Conservation (phyloP, 2,329 filamentous ascomycete genomes). For the Malbranchea cinnamomea region DNA sequence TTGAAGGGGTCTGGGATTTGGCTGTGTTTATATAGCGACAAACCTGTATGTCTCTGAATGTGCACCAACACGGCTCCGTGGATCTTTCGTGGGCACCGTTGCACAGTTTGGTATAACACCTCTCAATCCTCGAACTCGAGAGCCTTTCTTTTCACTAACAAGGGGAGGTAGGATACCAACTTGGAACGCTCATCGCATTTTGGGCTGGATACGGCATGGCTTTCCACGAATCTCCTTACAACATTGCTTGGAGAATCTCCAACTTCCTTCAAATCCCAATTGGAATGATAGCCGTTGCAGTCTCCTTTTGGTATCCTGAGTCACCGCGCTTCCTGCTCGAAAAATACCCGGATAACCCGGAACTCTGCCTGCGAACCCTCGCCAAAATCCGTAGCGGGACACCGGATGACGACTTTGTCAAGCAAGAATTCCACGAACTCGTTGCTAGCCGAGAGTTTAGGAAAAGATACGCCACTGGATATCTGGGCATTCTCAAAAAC, state of each 20-base stretch:
- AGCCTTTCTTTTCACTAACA: no score
- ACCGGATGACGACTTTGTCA: slow-evolving; percentile 17
- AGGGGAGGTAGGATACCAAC: slow-evolving; percentile 31
- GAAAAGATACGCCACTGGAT: slow-evolving; percentile 18
- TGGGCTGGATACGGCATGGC: slow-evolving; percentile 30
- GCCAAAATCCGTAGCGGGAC: slow-evolving; percentile 19
- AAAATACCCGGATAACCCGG: slow-evolving; percentile 20
- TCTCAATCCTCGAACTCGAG: no score
- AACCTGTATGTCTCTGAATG: slow-evolving; percentile 31
- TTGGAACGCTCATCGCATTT: slow-evolving; percentile 31
- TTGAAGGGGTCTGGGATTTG: slow-evolving; percentile 28
- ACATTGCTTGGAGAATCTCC: slow-evolving; percentile 30
- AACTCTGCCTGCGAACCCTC: slow-evolving; percentile 17
- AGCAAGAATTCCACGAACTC: slow-evolving; percentile 24
- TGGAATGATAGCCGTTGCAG: slow-evolving; percentile 21
- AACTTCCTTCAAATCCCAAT: slow-evolving; percentile 30
- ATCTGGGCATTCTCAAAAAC: slow-evolving; percentile 19
- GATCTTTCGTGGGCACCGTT: slow-evolving; percentile 22
- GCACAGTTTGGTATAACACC: no score
- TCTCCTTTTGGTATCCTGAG: slow-evolving; percentile 27
- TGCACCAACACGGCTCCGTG: slow-evolving; percentile 24
- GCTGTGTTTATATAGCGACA: slow-evolving; percentile 29
- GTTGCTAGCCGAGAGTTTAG: slow-evolving; percentile 22
- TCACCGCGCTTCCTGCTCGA: slow-evolving; percentile 23
- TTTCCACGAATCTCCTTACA: slow-evolving; percentile 26